Evolutionary conservation across 1,139 yeast genomes (phyloP).

Genomic region (Blastobotrys capitulatus): DNA sequence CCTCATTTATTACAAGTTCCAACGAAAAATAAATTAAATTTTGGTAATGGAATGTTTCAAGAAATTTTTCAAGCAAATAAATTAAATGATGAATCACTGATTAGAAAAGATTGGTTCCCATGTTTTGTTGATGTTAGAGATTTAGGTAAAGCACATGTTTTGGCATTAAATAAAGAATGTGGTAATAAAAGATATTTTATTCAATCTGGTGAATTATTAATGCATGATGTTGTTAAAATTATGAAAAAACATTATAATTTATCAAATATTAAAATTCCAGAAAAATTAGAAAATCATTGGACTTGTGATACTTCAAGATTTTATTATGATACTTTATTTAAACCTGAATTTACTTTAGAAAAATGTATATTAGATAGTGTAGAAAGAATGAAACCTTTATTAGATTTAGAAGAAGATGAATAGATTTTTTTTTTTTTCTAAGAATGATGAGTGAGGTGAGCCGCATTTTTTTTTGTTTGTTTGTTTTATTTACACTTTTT

Average conservation of each 20-base stretch:
- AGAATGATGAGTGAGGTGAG: no score
- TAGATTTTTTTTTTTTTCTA: no score
- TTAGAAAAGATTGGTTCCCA: neutral
- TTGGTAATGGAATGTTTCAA: neutral
- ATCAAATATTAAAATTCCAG: neutral
- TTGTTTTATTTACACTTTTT: no score
- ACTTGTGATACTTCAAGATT: neutral
- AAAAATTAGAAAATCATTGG: neutral
- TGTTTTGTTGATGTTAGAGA: constrained; percentile 6
- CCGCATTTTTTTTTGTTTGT: no score
- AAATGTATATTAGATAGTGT: neutral
- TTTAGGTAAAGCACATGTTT: constrained; percentile 2
- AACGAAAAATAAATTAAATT: neutral
- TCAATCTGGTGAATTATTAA: neutral
- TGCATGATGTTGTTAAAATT: constrained; percentile 1
- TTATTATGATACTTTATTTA: neutral
- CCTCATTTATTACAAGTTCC: constrained; percentile 4
- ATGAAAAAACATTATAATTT: neutral
- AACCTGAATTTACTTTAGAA: neutral
- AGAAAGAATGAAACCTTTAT: neutral
- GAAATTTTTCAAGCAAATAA: neutral
- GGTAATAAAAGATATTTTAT: constrained; percentile 3
- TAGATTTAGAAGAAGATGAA: no score
- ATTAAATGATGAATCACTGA: neutral
- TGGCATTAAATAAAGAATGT: neutral